Conservation (phyloP, 2,329 filamentous ascomycete genomes). For the Paraphaeosphaeria minitans region DNA sequence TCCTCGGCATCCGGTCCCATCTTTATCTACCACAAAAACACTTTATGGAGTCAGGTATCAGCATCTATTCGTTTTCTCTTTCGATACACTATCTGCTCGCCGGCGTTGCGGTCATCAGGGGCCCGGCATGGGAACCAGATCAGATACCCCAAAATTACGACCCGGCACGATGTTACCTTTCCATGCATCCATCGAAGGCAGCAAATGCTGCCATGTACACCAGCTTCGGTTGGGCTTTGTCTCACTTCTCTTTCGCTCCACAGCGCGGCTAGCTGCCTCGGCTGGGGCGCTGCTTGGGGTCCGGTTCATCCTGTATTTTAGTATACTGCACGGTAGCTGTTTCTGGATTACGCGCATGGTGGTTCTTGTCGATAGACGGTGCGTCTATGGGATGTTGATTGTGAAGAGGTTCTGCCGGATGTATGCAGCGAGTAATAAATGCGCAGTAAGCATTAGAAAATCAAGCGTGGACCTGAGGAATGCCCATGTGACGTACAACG, state of each 20-base stretch:
- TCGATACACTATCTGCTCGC: conserved; percentile 18
- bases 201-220: neutral
- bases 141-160: conserved; percentile 23
- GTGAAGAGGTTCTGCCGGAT: neutral
- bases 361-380: neutral
- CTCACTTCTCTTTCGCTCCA: conserved; percentile 6
- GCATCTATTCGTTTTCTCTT: conserved; percentile 9
- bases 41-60: conserved; percentile 1
- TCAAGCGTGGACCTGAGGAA: neutral
- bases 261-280: neutral
- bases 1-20: neutral
- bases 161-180: conserved; percentile 19
- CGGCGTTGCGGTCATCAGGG: conserved; percentile 16
- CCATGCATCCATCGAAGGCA: conserved; percentile 1
- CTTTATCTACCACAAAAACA: neutral
- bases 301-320: conserved; percentile 15
- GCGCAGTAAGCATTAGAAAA: neutral
- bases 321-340: conserved; percentile 2
- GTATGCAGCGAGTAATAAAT: neutral
- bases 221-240: neutral
- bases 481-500: no score
- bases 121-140: conserved; percentile 3
- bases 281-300: neutral
- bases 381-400: neutral
- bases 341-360: neutral